Evolutionary conservation across 2,329 filamentous ascomycete genomes (phyloP).

Genomic region (Aureobasidium sp.): DNA sequence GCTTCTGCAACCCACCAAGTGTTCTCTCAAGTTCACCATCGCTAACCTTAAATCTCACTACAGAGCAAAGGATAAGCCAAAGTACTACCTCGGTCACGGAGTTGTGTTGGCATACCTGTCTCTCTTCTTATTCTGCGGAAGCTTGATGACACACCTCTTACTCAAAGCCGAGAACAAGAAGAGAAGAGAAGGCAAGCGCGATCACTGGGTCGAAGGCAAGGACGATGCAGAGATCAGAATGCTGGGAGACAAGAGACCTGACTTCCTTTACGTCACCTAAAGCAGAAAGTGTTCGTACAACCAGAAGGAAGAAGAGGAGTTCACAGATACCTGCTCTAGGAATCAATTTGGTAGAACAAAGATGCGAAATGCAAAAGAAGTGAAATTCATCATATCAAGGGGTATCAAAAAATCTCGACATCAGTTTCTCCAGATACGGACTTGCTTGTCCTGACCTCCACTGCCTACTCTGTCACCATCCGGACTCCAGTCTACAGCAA

Average conservation of each 20-base stretch:
- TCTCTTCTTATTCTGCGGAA: constrained; percentile 60
- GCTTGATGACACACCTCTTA: constrained; percentile 53
- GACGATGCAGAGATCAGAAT: constrained; percentile 51
- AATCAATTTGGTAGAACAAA: no score
- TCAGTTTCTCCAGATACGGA: constrained; percentile 56
- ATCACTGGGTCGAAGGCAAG: constrained; percentile 58
- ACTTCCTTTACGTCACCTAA: constrained; percentile 22
- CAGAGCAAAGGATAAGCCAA: constrained; percentile 36
- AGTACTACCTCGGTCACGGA: constrained; percentile 65
- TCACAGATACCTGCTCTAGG: no score
- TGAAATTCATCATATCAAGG: background rate
- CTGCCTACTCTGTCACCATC: constrained; percentile 84
- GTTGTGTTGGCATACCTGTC: constrained; percentile 66
- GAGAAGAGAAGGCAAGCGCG: constrained; percentile 53
- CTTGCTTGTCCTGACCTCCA: constrained; percentile 82
- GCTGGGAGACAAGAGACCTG: constrained; percentile 55
- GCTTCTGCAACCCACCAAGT: no score
- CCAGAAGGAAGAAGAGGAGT: background rate
- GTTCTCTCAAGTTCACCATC: no score
- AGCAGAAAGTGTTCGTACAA: background rate
- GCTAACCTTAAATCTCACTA: constrained; percentile 34
- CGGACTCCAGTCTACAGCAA: constrained; percentile 88
- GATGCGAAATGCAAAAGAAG: background rate
- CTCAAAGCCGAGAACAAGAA: constrained; percentile 61
- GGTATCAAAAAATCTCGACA: constrained; percentile 5